Percentiles rank a stretch among this genome's conserved stretches.
Conservation (phyloP, 2,329 filamentous ascomycete species). For the Paraphoma chrysanthemicola region DNA sequence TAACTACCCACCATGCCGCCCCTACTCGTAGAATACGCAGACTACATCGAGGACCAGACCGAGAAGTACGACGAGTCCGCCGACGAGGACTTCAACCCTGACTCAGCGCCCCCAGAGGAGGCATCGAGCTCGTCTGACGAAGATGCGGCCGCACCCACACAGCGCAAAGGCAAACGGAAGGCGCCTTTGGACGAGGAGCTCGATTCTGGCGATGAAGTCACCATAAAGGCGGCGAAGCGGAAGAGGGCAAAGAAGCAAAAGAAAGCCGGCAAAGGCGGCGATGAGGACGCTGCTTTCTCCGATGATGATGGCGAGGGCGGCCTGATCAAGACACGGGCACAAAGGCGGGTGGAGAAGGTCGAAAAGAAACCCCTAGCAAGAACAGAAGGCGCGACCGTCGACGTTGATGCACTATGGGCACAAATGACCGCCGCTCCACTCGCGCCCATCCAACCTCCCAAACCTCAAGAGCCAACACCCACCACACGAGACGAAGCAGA, state of each 20-base stretch:
- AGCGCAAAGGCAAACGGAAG: conserved; percentile 42
- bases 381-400: conserved; percentile 69
- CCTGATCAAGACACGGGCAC: conserved; percentile 75
- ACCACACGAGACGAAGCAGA: conserved; percentile 11
- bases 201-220: conserved; percentile 72
- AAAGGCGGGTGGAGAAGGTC: conserved; percentile 69
- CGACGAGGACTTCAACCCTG: conserved; percentile 77
- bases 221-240: conserved; percentile 67
- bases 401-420: conserved; percentile 75
- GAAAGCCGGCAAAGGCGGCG: conserved; percentile 27
- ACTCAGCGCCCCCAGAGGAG: conserved; percentile 58
- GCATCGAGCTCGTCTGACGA: conserved; percentile 59
- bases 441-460: conserved; percentile 29
- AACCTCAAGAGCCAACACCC: conserved; percentile 13
- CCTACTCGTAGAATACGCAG: conserved; percentile 28
- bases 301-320: conserved; percentile 61
- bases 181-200: conserved; percentile 39
- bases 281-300: conserved; percentile 29
- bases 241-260: conserved; percentile 55
- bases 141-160: conserved; percentile 27
- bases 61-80: conserved; percentile 68
- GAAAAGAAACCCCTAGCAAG: conserved; percentile 62
- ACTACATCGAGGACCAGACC: conserved; percentile 38
- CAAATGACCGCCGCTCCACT: conserved; percentile 65
- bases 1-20: conserved; percentile 30